Percentiles rank a stretch among this genome's conserved stretches.
Conservation (phyloP, 164 flowering plant species). For the Saururus chinensis region DNA sequence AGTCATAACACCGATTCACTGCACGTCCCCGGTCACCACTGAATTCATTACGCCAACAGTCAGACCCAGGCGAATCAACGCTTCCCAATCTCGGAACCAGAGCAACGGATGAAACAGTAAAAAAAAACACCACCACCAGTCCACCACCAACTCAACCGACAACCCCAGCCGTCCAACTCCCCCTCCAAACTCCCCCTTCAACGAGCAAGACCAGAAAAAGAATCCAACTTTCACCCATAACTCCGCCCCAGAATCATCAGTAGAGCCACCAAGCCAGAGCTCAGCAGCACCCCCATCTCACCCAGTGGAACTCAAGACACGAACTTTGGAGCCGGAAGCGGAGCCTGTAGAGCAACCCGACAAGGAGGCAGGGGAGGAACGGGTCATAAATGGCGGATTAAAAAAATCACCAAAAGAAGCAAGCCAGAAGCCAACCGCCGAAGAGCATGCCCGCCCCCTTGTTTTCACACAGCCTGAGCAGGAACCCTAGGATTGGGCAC, state of each 20-base stretch:
- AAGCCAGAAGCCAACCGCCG: not conserved
- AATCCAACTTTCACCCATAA: not conserved
- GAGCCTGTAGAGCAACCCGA: no score
- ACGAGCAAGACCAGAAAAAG: not conserved
- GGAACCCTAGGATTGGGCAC: not conserved
- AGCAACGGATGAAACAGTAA: no score
- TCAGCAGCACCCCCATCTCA: not conserved
- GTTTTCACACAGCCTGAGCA: not conserved
- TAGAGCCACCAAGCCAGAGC: not conserved
- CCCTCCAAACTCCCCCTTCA: not conserved
- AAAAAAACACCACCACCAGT: no score
- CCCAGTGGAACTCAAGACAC: no score
- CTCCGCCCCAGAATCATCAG: not conserved
- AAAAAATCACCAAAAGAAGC: not conserved
- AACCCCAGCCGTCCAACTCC: not conserved
- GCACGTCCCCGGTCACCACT: no score
- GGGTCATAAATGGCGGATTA: no score
- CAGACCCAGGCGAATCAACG: no score
- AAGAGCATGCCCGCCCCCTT: not conserved
- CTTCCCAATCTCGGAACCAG: no score
- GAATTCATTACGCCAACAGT: no score
- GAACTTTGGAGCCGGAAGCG: no score
- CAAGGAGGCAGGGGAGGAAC: no score
- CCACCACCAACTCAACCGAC: not conserved
- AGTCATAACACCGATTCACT: no score